These are phyloP conservation scores for Fraxinus sp. DNA, from an alignment of 305 asterid species.

Conservation along the genomic window DNA sequence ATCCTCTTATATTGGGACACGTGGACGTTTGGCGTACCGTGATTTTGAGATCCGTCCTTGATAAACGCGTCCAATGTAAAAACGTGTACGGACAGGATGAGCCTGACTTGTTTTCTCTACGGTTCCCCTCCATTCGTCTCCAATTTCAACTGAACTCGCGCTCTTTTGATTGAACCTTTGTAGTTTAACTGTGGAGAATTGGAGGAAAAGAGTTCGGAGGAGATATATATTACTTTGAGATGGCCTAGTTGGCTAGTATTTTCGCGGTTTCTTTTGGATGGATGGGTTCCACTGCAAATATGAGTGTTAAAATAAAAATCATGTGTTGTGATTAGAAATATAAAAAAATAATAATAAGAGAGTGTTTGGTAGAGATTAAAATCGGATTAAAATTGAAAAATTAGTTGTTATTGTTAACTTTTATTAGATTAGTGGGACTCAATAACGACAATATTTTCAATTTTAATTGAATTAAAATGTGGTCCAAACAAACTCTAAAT, in stretches of 20 bases:
- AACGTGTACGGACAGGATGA: background rate
- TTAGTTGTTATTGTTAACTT: too few relatives aligned
- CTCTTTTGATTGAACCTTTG: background rate
- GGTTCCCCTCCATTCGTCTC: background rate
- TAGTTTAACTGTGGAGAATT: background rate
- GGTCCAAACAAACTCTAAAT: too few relatives aligned
- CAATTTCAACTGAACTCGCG: background rate
- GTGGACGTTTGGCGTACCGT: constrained; percentile 15
- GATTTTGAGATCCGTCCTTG: constrained; percentile 16
- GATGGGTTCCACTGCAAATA: background rate
- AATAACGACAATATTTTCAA: too few relatives aligned
- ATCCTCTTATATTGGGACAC: constrained; percentile 35
- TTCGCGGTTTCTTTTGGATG: background rate
- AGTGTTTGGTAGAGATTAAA: too few relatives aligned
- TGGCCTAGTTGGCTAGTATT: background rate
- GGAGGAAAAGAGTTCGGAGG: background rate
- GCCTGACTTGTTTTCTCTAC: constrained; percentile 3
- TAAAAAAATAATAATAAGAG: too few relatives aligned
- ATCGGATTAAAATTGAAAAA: too few relatives aligned
- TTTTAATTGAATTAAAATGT: too few relatives aligned
- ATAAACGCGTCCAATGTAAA: background rate
- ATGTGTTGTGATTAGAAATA: background rate
- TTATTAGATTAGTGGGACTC: too few relatives aligned
- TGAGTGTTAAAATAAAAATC: background rate
- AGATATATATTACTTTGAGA: background rate